Evolutionary conservation across 176 grass and related monocot species (phyloP), one percentile per base, ranked within the genome.

Genomic region (Juncus inflexus): DNA sequence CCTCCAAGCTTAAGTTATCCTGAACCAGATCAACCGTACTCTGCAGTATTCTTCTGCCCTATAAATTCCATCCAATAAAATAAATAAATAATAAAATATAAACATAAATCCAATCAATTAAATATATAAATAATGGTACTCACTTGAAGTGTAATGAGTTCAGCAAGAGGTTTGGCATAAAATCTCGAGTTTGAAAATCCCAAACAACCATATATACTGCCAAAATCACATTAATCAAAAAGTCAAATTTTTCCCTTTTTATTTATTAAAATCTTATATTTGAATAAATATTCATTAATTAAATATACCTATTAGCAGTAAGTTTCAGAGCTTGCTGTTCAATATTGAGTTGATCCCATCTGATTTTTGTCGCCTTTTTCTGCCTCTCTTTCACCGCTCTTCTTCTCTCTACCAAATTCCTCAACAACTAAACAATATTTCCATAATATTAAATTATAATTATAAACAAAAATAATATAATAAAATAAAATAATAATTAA

Each of bases 201-300:
- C 83, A 99, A 79, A 80, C 94, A 99, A 60, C 94, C 94, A 28
- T 99, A 99, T 89, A 99, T 99, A 62, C 94, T 99, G 78, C 42
- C 76, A 19, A 19, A 74, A 49, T 52, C 16, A 36, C 14, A 73
- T 77, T 81, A 41, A 75, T 83, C 52, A 73, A 61, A 58, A 35
- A 47, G 1, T 28, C 19, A 28, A 28, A 28, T 28, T 28, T 1
- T 28, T 28, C 1, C 19, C 19, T 28, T 28, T 28, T 28, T n/a
- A n/a, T n/a, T n/a, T n/a, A n/a, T 28, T 28, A 28, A 28, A 28
- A 1, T 28, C 19, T 28, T 28, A 28, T 28, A 28, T 28, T 28
- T 28, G 19, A 28, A 28, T 28, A 28, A 28, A 28, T 28, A 28
- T 28, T 28, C 19, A 28, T 28, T 28, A 56, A 58, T 79, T 62